Evolutionary conservation across 2,329 filamentous ascomycete genomes (phyloP), one percentile per base, ranked within the genome.

Genomic region (Phialophora chinensis): DNA sequence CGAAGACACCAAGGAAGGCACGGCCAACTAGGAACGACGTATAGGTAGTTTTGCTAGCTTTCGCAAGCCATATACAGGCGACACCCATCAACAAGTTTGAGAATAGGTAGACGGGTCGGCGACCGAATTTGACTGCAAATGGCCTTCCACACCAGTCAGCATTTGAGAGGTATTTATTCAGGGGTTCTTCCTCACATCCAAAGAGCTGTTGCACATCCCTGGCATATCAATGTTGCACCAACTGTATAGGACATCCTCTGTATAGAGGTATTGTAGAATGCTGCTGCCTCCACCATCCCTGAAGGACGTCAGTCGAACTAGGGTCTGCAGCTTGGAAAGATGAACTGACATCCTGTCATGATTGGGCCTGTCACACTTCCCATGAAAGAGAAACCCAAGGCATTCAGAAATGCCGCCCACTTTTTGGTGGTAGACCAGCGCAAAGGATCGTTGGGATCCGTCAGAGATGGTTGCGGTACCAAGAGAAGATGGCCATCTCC

Each of bases 361-460:
- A 62, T 54, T 10, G 60, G 60, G 11, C 60, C 60, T 1, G 49
- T 54, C 14, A 54, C 49, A 10, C 25, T 12, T 17, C 60, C 60
- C 8, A 62, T 25, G 27, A 62, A 62, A 20, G 49, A 38, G 20
- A 35, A 62, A 42, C 7, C 17, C 14, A 62, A 33, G n/a, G 42
- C 60, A 42, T 62, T 62, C 11, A 14, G 14, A 55, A 62, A 62
- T 2, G 49, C 29, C 5, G 25, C 27, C 60, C 60, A 62, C 42
- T 62, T 62, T 25, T 62, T 62, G 11, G 4, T 17, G 10, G 33
- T 25, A 3, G 60, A 63, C 83, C 83, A 84, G 66, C 83, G 86
- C 38, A 87, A 75, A 2, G 84, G 84, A 67, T 86, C 84, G 52
- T 85, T 82, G 5, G 83, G 81, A 66, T 86, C 82, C 3, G 49